These are phyloP conservation scores for Mycena haematopus DNA, from an alignment of 768 basidiomycete genomes.

Conservation along the genomic window DNA sequence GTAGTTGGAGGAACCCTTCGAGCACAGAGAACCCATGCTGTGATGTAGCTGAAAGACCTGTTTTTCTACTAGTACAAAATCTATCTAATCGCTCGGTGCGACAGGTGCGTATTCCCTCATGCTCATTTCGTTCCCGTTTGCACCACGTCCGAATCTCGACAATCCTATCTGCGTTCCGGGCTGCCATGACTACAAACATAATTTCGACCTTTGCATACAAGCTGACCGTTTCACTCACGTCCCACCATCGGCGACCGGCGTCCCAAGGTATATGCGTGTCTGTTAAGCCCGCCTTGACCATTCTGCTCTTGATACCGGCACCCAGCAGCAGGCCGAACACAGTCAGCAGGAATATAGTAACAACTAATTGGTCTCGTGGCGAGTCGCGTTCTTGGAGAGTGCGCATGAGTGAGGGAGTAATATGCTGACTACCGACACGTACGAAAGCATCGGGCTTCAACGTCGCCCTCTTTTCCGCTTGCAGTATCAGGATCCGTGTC, in stretches of 20 bases:
- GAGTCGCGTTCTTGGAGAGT: slow-evolving; percentile 82
- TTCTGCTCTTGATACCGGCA: slow-evolving; percentile 83
- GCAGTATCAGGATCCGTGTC: slow-evolving; percentile 92
- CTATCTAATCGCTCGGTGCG: slow-evolving; percentile 33
- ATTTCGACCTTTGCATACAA: slow-evolving; percentile 23
- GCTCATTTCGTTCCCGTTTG: slow-evolving; percentile 39
- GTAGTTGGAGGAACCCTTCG: slow-evolving; percentile 41
- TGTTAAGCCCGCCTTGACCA: slow-evolving; percentile 75
- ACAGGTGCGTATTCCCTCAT: slow-evolving; percentile 56
- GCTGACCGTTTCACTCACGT: slow-evolving; percentile 55
- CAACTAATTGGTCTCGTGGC: slow-evolving; percentile 92
- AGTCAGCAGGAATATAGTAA: slow-evolving; percentile 87
- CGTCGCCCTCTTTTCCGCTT: slow-evolving; percentile 94
- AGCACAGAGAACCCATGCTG: slow-evolving; percentile 65
- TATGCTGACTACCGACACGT: slow-evolving; percentile 41
- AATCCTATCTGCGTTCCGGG: slow-evolving; percentile 56
- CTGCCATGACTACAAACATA: slow-evolving; percentile 54
- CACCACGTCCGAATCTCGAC: slow-evolving; percentile 54
- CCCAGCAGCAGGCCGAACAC: slow-evolving; percentile 86
- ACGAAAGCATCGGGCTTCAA: slow-evolving; percentile 97
- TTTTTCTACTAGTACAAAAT: slow-evolving; percentile 18
- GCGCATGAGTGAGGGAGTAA: slow-evolving; percentile 26
- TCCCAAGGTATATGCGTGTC: slow-evolving; percentile 69
- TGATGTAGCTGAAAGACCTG: slow-evolving; percentile 14
- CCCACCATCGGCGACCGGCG: slow-evolving; percentile 79